Percentiles rank a stretch among this genome's conserved stretches.
Evolutionary conservation across 139 green algal species (phyloP).

Genomic region (Chlamydomonas sp.): DNA sequence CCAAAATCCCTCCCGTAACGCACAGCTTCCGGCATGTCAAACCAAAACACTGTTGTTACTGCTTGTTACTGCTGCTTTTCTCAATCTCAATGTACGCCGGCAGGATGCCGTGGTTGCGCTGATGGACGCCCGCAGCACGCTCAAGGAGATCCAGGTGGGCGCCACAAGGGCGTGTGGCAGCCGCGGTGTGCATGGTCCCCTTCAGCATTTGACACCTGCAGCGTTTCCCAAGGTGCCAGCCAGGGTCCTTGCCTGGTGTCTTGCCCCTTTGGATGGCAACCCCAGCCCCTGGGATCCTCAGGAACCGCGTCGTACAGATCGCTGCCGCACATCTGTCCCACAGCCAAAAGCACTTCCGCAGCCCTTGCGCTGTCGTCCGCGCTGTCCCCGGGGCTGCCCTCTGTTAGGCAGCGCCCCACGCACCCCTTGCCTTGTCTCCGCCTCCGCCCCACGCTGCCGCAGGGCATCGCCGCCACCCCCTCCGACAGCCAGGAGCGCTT

Average conservation of each 20-base stretch:
- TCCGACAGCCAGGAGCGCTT: slow-evolving; percentile 46
- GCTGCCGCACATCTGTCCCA: too few relatives aligned
- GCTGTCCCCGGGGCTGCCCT: not conserved
- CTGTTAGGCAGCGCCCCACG: not conserved
- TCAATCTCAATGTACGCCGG: not conserved
- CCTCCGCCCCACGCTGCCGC: not conserved
- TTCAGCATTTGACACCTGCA: not conserved
- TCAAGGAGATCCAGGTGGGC: slow-evolving; percentile 31
- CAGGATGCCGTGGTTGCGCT: slow-evolving; percentile 41
- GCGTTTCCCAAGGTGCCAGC: too few relatives aligned
- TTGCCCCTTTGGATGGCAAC: too few relatives aligned
- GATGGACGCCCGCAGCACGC: slow-evolving; percentile 27
- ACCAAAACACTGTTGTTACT: not conserved
- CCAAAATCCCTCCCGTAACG: too few relatives aligned
- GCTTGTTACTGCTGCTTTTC: not conserved
- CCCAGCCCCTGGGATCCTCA: too few relatives aligned
- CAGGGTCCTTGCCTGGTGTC: too few relatives aligned
- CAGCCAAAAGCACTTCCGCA: too few relatives aligned
- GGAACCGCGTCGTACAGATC: too few relatives aligned
- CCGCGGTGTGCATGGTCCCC: too few relatives aligned
- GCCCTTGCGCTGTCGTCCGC: not conserved
- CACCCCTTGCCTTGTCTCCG: not conserved
- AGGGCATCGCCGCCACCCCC: slow-evolving; percentile 41
- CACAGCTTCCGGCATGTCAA: not conserved
- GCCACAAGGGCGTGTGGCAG: not conserved